Conservation (phyloP, 1,284 basidiomycete genomes). For the Tremellales sp. region DNA sequence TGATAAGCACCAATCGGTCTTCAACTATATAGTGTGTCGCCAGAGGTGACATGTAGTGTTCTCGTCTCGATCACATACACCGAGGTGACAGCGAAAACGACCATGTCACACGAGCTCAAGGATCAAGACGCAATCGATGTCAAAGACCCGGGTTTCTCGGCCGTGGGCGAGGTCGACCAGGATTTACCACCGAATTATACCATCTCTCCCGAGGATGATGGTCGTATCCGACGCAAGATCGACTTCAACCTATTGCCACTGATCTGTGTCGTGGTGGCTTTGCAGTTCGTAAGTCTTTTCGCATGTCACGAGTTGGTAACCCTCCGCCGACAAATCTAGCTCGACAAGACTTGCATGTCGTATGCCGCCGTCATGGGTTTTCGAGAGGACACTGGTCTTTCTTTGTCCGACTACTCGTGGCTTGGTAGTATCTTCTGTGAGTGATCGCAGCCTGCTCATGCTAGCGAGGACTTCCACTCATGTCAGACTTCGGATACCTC, state of each 20-base stretch:
- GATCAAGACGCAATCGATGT: too few relatives aligned
- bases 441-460: conserved; percentile 2
- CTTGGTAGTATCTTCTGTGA: conserved; percentile 15
- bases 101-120: too few relatives aligned
- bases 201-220: background rate
- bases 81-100: too few relatives aligned
- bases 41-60: too few relatives aligned
- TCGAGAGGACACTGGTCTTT: background rate
- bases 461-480: background rate
- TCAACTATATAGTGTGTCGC: too few relatives aligned
- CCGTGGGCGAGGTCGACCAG: too few relatives aligned
- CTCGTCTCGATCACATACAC: too few relatives aligned
- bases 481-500: conserved; percentile 13
- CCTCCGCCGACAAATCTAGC: conserved; percentile 4
- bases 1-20: too few relatives aligned
- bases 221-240: conserved; percentile 2
- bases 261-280: conserved; percentile 15
- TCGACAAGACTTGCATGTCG: background rate
- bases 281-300: conserved; percentile 16
- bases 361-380: background rate
- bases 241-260: conserved; percentile 4
- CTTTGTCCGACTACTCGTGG: conserved; percentile 6
- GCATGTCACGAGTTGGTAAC: conserved; percentile 17
- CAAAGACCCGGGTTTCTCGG: too few relatives aligned
- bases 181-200: too few relatives aligned